A percentile compares a stretch with the other conserved stretches of the same genome.
Conservation (phyloP, 352 stramenopile species). For the Pythium sukuiense region DNA sequence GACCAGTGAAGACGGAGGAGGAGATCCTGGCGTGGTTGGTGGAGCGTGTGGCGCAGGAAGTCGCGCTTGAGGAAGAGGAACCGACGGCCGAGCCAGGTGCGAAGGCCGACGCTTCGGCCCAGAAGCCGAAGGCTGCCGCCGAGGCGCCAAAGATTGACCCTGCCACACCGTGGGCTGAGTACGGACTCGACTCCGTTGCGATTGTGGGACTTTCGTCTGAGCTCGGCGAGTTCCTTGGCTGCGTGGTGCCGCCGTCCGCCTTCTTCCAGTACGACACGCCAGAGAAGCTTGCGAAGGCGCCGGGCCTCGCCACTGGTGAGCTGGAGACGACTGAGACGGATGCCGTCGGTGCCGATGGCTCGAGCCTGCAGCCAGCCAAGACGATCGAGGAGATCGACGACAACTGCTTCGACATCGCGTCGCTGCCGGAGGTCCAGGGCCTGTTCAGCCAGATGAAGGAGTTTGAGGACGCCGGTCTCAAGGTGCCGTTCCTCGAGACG, state of each 20-base stretch:
- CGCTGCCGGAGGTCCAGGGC: conserved; percentile 64
- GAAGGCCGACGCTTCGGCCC: not conserved
- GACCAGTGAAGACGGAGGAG: conserved; percentile 53
- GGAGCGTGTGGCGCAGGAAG: conserved; percentile 59
- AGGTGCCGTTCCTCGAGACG: conserved; percentile 68
- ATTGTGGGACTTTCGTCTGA: conserved; percentile 42
- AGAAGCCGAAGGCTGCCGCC: conserved; percentile 4
- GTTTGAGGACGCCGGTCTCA: conserved; percentile 66
- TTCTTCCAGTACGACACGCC: conserved; percentile 48
- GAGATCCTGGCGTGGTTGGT: conserved; percentile 77
- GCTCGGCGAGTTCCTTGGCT: conserved; percentile 43
- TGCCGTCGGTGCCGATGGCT: conserved; percentile 1
- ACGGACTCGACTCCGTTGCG: conserved; percentile 39
- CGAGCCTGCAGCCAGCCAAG: conserved; percentile 29
- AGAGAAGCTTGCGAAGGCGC: conserved; percentile 31
- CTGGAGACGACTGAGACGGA: conserved; percentile 20
- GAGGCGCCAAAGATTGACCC: conserved; percentile 27
- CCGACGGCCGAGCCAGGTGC: conserved; percentile 6
- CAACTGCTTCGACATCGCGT: conserved; percentile 65
- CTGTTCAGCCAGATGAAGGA: conserved; percentile 74
- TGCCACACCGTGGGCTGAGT: conserved; percentile 31
- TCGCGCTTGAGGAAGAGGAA: conserved; percentile 22
- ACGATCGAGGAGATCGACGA: conserved; percentile 63
- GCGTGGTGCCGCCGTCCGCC: conserved; percentile 35
- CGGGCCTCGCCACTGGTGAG: conserved; percentile 36